Evolutionary conservation across 2,329 filamentous ascomycete species (phyloP), one percentile per base, ranked within the genome.

Genomic region (Trichothecium sympodiale): DNA sequence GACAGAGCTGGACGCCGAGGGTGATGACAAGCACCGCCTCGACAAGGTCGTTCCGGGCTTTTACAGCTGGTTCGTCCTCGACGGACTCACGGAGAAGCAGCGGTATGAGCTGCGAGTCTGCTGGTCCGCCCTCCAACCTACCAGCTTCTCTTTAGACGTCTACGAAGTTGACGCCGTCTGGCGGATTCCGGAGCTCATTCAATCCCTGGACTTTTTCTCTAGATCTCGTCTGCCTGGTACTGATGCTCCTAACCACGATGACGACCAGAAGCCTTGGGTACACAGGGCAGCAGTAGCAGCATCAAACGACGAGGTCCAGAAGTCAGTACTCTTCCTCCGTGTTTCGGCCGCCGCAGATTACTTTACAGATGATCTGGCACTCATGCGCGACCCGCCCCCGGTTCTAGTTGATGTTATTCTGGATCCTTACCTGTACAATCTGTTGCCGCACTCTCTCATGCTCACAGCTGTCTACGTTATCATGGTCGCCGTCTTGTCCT

Each of bases 71-170:
- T 73, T 87, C 46, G 61, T 89, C 7, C 71, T 98, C 5, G 72
- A 82, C 38, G 62, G 69, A 25, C 66, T 98, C 37, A 67, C 60
- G n/a, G 70, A 75, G 26, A 74, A 76, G 9, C 80, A 81, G 50
- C 74, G 87, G 45, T 95, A 96, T 66, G 91, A 98, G 64, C 72
- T 94, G 33, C 78, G 91, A 37, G 69, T 95, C 40, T 96, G 89
- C 62, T 98, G 89, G 88, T 71, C 86, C 41, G 91, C 91, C 29
- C 91, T 81, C 41, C 82, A 94, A 79, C 89, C 89, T 31, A 94
- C 88, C 1, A 62, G 71, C 17, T 94, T 95, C 61, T 67, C 63
- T 42, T 63, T 95, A 16, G 66, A 77, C 40, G 75, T 78, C 1
- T 76, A 77, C 53, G 62, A 77, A 25, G 52, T 86, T 12, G 53